Percentiles rank a stretch among this genome's conserved stretches.
phyloP scores from a whole-genome alignment of 202 grass and related monocot genomes.

The Panicum hallii region DNA sequence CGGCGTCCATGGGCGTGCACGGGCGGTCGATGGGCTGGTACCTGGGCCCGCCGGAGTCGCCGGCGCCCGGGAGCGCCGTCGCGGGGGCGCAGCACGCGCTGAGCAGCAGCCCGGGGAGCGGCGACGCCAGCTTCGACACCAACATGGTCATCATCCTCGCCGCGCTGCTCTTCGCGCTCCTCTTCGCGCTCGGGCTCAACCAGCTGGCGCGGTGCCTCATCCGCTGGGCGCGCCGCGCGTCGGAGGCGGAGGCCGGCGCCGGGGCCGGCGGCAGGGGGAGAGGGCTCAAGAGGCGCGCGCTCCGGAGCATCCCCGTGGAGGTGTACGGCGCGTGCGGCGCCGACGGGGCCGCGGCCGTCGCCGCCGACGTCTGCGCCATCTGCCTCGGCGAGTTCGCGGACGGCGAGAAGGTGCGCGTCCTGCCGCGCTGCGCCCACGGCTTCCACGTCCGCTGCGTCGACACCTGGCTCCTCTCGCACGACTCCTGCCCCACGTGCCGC shows the following conservation, averaged over 20 bases:
- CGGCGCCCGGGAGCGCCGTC: constrained; percentile 6
- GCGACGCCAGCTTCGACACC: constrained; percentile 79
- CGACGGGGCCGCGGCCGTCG: not conserved
- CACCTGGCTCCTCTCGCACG: constrained; percentile 76
- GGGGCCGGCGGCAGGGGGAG: not conserved
- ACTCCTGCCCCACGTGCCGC: constrained; percentile 90
- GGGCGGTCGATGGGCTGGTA: constrained; percentile 49
- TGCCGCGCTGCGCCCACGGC: constrained; percentile 80
- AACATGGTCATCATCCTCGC: constrained; percentile 94
- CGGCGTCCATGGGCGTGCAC: constrained; percentile 37
- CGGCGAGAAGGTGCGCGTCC: constrained; percentile 77
- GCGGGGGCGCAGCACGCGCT: constrained; percentile 48
- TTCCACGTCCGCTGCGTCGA: constrained; percentile 93
- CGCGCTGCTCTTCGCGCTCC: constrained; percentile 76
- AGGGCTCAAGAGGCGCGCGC: constrained; percentile 61
- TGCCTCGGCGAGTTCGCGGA: constrained; percentile 86
- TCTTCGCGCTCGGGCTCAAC: constrained; percentile 78
- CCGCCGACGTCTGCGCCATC: constrained; percentile 69
- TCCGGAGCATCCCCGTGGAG: constrained; percentile 73
- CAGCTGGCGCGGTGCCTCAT: constrained; percentile 67
- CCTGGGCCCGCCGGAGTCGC: constrained; percentile 34
- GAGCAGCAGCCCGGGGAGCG: constrained; percentile 33
- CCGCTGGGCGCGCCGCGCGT: constrained; percentile 52
- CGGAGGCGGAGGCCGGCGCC: not conserved
- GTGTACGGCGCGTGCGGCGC: constrained; percentile 57